phyloP scores from a whole-genome alignment of 2,329 filamentous ascomycete genomes.

The Curvularia eragrostidis region DNA sequence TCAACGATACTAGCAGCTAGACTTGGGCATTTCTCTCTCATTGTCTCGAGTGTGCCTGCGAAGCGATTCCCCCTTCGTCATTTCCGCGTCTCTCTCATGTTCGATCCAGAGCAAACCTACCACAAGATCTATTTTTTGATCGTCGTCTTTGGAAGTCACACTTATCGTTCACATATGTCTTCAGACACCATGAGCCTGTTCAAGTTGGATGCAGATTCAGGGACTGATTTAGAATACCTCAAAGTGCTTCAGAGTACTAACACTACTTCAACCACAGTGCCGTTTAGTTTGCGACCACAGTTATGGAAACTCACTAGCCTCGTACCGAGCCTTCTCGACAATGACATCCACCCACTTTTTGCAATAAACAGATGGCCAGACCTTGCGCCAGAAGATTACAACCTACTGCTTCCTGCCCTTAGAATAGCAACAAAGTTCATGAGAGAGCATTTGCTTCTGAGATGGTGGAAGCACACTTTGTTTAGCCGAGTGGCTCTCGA shows the following conservation, averaged over 20 bases:
- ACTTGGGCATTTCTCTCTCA: not conserved
- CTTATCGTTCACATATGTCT: not conserved
- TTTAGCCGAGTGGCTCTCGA: not conserved
- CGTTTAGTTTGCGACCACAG: not conserved
- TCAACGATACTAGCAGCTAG: too few species aligned
- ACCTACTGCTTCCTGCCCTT: conserved; percentile 3
- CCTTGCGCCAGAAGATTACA: not conserved
- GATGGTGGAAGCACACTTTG: conserved; percentile 11
- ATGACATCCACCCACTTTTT: conserved; percentile 9
- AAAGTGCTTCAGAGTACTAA: not conserved
- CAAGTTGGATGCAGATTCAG: not conserved
- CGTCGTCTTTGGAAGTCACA: not conserved
- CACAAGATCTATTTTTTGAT: not conserved
- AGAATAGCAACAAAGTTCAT: conserved; percentile 11
- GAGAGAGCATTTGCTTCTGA: conserved; percentile 3
- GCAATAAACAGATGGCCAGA: not conserved
- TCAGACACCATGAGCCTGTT: too few species aligned
- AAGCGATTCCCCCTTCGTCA: not conserved
- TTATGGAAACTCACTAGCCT: not conserved
- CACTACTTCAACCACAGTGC: not conserved
- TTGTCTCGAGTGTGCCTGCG: not conserved
- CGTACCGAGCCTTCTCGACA: not conserved
- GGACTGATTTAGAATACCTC: not conserved
- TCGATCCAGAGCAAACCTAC: not conserved
- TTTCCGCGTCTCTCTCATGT: not conserved